Base-by-base conservation (phyloP, 169 alveolate genomes). In the Amoebophrya sp. region DNA sequence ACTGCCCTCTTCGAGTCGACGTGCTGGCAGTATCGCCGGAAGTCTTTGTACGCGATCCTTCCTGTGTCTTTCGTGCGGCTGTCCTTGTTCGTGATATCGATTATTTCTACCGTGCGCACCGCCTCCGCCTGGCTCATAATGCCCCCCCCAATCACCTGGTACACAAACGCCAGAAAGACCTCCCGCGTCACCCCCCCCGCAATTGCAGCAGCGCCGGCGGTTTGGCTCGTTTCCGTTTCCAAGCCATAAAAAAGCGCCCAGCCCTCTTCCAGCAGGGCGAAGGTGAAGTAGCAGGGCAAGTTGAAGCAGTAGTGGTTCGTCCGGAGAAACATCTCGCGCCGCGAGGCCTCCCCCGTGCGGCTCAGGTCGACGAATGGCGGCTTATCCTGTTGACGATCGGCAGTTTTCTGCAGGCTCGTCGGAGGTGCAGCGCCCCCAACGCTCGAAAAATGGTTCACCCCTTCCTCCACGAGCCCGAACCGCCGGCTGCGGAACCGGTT, bases 11-110 rank as follows among this genome's bases (percentile, higher is more conserved):
- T 58, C 10, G 34, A 2, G 78, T 58, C 78, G 10, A 58, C 78
- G 78, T 58, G 78, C 7, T 58, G 78, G 39, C 78, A 58, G 34
- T 58, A 58, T 2, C 78, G 26, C 29, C 78, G 78, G 23, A 58
- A 58, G 23, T 58, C 78, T 16, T 58, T 58, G 78, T 58, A 58
- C 34, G 78, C 78, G 34, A 58, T n/a, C 7, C 34, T 16, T 2
- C 4, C 10, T 29, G 4, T 2, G 39, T 10, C 78, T 16, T 58
- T 16, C 34, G 7, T 23, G 39, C 29, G 34, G 39, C 34, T n/a
- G 78, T 58, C 78, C 78, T 58, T 58, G 78, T 58, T 58, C 78
- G 78, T 58, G 78, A 58, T n/a, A 29, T 58, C 78, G 78, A 58
- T 58, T 13, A 58, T 58, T 1, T 58, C 78, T 29, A 58, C 38